phyloP scores from a whole-genome alignment of 2,329 filamentous ascomycete genomes.

The Cadophora gregata region DNA sequence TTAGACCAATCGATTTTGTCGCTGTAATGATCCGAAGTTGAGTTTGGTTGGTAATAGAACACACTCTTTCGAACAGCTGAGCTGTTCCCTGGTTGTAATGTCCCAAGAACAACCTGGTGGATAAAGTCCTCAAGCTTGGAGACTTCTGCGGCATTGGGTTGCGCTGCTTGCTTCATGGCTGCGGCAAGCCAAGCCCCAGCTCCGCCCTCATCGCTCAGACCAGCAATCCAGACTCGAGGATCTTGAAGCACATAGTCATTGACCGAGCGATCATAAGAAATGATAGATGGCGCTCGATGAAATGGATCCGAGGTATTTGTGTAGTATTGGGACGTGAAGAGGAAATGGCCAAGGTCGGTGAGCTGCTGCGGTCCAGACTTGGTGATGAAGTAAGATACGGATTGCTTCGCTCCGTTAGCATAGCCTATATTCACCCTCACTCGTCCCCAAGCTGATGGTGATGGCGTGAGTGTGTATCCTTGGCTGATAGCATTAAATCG shows the following conservation, averaged over 20 bases:
- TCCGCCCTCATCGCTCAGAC: slow-evolving; percentile 65
- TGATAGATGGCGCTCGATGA: slow-evolving; percentile 57
- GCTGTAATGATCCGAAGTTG: slow-evolving; percentile 53
- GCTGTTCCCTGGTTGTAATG: slow-evolving; percentile 54
- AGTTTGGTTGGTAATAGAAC: slow-evolving; percentile 60
- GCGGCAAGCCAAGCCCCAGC: slow-evolving; percentile 61
- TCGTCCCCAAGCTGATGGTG: slow-evolving; percentile 54
- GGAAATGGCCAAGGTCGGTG: slow-evolving; percentile 56
- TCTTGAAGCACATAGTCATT: slow-evolving; percentile 53
- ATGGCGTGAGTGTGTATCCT: slow-evolving; percentile 52
- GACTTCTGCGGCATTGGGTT: slow-evolving; percentile 56
- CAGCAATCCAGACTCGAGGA: slow-evolving; percentile 61
- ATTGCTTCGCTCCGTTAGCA: slow-evolving; percentile 54
- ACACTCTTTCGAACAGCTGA: slow-evolving; percentile 57
- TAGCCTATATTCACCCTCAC: slow-evolving; percentile 55
- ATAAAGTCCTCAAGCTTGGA: slow-evolving; percentile 60
- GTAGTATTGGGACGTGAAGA: slow-evolving; percentile 60
- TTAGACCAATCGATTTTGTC: slow-evolving; percentile 52
- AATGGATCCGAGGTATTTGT: slow-evolving; percentile 59
- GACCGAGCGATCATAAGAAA: slow-evolving; percentile 61
- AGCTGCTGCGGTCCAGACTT: slow-evolving; percentile 53
- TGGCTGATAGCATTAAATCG: slow-evolving; percentile 41
- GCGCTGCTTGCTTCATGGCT: slow-evolving; percentile 58
- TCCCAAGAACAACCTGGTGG: slow-evolving; percentile 56
- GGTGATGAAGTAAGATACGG: slow-evolving; percentile 62